These are phyloP conservation scores for Lathyrus sativus DNA, from an alignment of 306 rosid genomes.

Conservation along the genomic window DNA sequence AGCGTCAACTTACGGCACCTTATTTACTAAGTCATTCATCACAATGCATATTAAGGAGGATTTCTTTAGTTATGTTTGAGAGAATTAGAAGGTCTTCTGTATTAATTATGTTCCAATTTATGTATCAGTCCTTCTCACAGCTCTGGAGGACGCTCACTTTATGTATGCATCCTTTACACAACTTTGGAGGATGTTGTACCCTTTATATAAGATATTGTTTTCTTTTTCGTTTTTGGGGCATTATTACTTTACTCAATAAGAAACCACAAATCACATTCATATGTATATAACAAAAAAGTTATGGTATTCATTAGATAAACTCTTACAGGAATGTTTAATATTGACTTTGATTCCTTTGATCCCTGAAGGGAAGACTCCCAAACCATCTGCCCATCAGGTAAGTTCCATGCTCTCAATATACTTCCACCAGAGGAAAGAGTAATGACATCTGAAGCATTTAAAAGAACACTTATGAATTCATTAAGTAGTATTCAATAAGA, in stretches of 20 bases:
- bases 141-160: constrained; percentile 7
- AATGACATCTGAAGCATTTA: constrained; percentile 70
- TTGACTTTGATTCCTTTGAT: constrained; percentile 63
- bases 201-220: constrained; percentile 8
- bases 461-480: constrained; percentile 23
- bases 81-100: constrained; percentile 6
- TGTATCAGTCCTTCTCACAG: constrained; percentile 1
- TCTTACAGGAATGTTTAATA: constrained; percentile 73
- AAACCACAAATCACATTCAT: constrained; percentile 21
- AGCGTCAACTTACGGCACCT: constrained; percentile 22
- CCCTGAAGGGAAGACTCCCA: constrained; percentile 86
- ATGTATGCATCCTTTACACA: constrained; percentile 24
- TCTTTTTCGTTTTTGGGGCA: neutral
- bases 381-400: constrained; percentile 98
- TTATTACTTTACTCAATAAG: constrained; percentile 29
- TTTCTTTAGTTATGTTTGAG: constrained; percentile 13
- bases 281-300: constrained; percentile 2
- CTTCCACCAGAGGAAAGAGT: constrained; percentile 87
- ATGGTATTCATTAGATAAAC: constrained; percentile 1
- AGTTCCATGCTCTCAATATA: constrained; percentile 93
- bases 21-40: constrained; percentile 9
- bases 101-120: neutral
- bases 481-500: constrained; percentile 13
- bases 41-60: constrained; percentile 28
- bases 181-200: constrained; percentile 10